Evolutionary conservation across 2,329 filamentous ascomycete species (phyloP).

Genomic region (Dactylellina haptotyla): DNA sequence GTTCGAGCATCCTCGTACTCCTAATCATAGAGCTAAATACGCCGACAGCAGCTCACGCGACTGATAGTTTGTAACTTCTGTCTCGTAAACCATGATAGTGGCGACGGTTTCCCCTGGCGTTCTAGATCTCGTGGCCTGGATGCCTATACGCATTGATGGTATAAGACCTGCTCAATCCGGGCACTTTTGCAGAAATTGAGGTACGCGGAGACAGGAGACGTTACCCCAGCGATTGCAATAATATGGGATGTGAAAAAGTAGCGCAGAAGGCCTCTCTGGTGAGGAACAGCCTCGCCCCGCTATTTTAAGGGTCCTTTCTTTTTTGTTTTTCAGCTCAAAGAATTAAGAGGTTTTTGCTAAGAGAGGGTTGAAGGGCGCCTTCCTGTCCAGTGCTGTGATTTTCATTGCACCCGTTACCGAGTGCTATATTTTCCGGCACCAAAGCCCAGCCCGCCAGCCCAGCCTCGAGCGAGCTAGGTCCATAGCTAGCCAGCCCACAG

Average conservation of each 20-base stretch:
- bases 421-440: no score
- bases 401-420: neutral
- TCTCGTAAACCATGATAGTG: no score
- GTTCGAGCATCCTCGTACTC: neutral
- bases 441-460: no score
- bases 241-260: no score
- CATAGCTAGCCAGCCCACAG: no score
- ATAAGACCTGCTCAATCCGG: slow-evolving; percentile 10
- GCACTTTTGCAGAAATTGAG: neutral
- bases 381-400: neutral
- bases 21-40: neutral
- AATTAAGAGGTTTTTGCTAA: neutral
- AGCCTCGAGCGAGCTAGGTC: no score
- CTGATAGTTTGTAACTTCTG: neutral
- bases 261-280: neutral
- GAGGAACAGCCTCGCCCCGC: slow-evolving; percentile 5
- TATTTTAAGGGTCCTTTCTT: no score
- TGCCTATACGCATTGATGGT: slow-evolving; percentile 5
- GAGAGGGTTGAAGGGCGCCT: neutral
- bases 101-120: neutral
- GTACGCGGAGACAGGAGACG: neutral
- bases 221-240: no score
- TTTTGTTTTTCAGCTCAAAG: no score
- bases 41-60: neutral
- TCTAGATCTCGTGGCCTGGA: slow-evolving; percentile 18